Percentiles rank a stretch among this genome's conserved stretches.
These are phyloP conservation scores for Aspergillus thermomutatus DNA, from an alignment of 2,329 filamentous ascomycete species.

Conservation along the genomic window DNA sequence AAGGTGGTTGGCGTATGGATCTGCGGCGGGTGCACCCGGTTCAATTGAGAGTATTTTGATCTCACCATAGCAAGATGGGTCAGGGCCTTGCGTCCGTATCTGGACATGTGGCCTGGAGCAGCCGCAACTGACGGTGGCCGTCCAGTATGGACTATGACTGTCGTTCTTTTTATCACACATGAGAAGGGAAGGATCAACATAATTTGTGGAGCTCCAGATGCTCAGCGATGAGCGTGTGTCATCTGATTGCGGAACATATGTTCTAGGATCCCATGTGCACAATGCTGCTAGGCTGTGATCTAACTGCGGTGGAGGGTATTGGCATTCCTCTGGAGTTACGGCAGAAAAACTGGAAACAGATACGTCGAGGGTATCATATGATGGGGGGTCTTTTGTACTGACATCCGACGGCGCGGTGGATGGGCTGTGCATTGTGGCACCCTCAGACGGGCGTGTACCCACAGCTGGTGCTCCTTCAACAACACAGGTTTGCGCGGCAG, in stretches of 20 bases:
- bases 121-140: conserved; percentile 11
- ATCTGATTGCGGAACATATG: background rate
- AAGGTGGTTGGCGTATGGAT: conserved; percentile 24
- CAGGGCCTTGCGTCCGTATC: conserved; percentile 5
- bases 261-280: conserved; percentile 6
- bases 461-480: background rate
- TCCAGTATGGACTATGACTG: conserved; percentile 4
- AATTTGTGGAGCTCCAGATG: background rate
- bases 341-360: conserved; percentile 1
- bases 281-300: background rate
- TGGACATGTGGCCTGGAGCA: conserved; percentile 14
- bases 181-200: conserved; percentile 6
- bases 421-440: background rate
- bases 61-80: background rate
- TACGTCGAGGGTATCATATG: background rate
- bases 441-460: background rate
- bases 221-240: background rate
- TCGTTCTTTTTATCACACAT: conserved; percentile 2
- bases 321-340: background rate
- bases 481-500: background rate
- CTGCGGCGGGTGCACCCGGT: conserved; percentile 9
- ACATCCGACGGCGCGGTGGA: too few species aligned
- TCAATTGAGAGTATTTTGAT: conserved; percentile 13
- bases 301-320: background rate
- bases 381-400: too few species aligned